These are phyloP conservation scores for Marchantia polymorpha DNA, from an alignment of 225 moss, liverwort and hornwort genomes.

Conservation along the genomic window DNA sequence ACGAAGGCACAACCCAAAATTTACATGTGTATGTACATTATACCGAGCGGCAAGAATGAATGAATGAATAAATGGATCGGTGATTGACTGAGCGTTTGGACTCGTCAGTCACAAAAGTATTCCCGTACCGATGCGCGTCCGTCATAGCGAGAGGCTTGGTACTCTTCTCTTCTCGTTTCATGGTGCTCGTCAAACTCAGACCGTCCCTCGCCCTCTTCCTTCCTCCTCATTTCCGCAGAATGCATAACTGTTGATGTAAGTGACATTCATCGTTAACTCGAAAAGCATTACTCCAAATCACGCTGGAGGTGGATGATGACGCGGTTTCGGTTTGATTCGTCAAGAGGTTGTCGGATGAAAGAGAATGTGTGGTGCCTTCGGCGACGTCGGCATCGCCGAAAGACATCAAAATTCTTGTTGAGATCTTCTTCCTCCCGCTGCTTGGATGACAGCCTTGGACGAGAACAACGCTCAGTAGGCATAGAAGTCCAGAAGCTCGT, in stretches of 20 bases:
- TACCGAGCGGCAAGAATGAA: background rate
- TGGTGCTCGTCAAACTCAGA: background rate
- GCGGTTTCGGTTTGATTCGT: background rate
- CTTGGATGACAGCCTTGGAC: background rate
- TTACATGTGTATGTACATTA: conserved; percentile 17
- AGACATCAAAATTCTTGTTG: background rate
- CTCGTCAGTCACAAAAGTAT: too few relatives aligned
- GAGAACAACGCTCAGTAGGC: conserved; percentile 29
- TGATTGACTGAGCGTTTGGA: background rate
- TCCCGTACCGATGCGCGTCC: background rate
- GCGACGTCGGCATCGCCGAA: too few relatives aligned
- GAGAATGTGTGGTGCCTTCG: background rate
- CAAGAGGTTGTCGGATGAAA: background rate
- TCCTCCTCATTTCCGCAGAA: background rate
- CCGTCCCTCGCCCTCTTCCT: background rate
- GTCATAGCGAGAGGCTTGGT: background rate
- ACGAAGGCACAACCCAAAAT: background rate
- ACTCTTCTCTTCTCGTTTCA: background rate
- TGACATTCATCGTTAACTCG: background rate
- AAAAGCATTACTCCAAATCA: background rate
- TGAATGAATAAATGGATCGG: background rate
- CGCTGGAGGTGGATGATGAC: background rate
- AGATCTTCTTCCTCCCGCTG: too few relatives aligned
- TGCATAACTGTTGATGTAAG: background rate
- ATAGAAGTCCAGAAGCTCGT: conserved; percentile 54